Conservation (phyloP, 2,329 filamentous ascomycete genomes). For the Alternaria sp. region DNA sequence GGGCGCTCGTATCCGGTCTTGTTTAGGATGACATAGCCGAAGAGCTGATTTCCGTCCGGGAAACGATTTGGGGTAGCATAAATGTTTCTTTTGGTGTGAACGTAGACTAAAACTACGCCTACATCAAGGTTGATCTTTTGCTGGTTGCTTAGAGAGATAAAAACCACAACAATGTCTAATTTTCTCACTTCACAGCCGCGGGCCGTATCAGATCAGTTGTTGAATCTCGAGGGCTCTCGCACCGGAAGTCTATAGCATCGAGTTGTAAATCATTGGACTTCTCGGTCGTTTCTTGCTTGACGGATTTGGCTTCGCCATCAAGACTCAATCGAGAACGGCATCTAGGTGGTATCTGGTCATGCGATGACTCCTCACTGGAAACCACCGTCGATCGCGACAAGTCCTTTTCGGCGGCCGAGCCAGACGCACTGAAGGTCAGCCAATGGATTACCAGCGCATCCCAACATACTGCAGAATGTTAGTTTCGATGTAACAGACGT, state of each 20-base stretch:
- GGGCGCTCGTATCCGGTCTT: not conserved
- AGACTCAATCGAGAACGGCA: not conserved
- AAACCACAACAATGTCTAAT: too few relatives aligned
- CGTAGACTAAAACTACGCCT: not conserved
- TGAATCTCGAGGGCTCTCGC: not conserved
- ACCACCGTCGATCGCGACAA: not conserved
- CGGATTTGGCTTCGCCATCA: not conserved
- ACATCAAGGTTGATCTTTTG: not conserved
- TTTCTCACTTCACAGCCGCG: not conserved
- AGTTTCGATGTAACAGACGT: not conserved
- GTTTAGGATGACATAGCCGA: not conserved
- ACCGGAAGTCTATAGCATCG: not conserved
- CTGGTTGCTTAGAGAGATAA: not conserved
- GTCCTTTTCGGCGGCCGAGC: slow-evolving; percentile 15
- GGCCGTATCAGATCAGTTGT: not conserved
- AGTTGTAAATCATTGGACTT: not conserved
- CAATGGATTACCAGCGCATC: slow-evolving; percentile 30
- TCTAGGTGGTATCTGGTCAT: not conserved
- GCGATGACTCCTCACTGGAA: not conserved
- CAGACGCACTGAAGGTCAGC: slow-evolving; percentile 28
- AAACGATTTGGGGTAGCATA: not conserved
- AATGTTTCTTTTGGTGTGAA: not conserved
- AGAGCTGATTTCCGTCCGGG: not conserved
- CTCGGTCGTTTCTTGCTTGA: not conserved
- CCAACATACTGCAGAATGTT: slow-evolving; percentile 24